A percentile compares a stretch with the other conserved stretches of the same genome.
These are phyloP conservation scores for Dictyostelium intermedium DNA, from an alignment of 78 protist genomes.

Conservation along the genomic window DNA sequence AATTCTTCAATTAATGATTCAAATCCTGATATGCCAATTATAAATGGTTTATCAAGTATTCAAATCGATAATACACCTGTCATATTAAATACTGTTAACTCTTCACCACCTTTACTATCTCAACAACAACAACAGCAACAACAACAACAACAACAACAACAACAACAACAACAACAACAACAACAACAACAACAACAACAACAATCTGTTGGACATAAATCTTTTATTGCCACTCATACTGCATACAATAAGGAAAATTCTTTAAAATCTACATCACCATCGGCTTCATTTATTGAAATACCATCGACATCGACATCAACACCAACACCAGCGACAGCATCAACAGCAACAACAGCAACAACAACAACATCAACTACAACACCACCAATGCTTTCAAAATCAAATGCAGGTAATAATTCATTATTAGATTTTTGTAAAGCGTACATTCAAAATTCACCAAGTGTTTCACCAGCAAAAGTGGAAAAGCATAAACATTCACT, in stretches of 20 bases:
- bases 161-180: background rate
- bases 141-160: background rate
- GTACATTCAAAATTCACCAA: conserved; percentile 13
- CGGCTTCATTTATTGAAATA: background rate
- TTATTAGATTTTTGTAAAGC: conserved; percentile 55
- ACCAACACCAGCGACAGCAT: background rate
- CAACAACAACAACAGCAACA: background rate
- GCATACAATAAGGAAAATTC: background rate
- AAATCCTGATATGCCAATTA: conserved; percentile 24
- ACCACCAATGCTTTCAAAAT: conserved; percentile 16
- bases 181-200: background rate
- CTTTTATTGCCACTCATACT: background rate
- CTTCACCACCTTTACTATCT: background rate
- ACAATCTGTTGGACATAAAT: background rate
- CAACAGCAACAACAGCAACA: background rate
- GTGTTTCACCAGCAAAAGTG: conserved; percentile 44
- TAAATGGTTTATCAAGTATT: background rate
- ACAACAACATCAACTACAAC: background rate
- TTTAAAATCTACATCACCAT: background rate
- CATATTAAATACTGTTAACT: background rate
- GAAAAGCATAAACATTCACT: background rate
- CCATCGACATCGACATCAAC: background rate
- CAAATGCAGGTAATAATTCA: background rate
- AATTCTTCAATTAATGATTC: conserved; percentile 1
- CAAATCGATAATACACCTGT: background rate